A percentile compares a stretch with the other conserved stretches of the same genome.
Evolutionary conservation across 129 eudicot species (phyloP).

Genomic region (Escallonia herrerae): DNA sequence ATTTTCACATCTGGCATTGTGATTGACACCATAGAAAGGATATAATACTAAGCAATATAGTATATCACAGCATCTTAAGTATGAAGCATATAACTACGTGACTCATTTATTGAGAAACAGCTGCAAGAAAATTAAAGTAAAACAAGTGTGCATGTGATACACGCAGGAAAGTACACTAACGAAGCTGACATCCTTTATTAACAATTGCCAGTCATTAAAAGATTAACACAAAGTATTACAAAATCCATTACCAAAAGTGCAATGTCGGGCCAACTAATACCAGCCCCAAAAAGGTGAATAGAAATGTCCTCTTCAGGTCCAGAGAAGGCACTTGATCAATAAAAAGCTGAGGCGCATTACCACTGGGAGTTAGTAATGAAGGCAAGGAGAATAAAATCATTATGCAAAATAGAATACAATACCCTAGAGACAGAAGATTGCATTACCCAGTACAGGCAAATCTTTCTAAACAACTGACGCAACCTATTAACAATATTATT

Average conservation of each 20-base stretch:
- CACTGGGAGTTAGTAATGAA: not conserved
- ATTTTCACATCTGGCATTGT: not conserved
- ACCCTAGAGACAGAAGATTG: not conserved
- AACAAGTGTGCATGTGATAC: not conserved
- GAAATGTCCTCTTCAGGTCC: constrained; percentile 61
- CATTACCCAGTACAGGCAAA: not conserved
- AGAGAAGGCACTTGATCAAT: constrained; percentile 65
- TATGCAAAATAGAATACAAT: not conserved
- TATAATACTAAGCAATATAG: not conserved
- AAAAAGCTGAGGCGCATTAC: constrained; percentile 39
- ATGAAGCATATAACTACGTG: not conserved
- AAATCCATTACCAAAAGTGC: constrained; percentile 70
- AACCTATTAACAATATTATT: too few species aligned
- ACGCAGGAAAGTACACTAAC: not conserved
- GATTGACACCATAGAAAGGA: not conserved
- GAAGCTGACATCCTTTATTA: not conserved
- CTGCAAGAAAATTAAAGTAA: not conserved
- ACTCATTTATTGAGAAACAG: not conserved
- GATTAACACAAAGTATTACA: not conserved
- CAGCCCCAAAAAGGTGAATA: constrained; percentile 74
- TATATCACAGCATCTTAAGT: not conserved
- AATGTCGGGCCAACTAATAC: constrained; percentile 85
- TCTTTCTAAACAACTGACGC: too few species aligned
- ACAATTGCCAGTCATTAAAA: constrained; percentile 2
- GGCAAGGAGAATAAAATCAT: not conserved